Percentiles rank a stretch among this genome's conserved stretches.
Conservation (phyloP, 2,329 filamentous ascomycete genomes). For the Sporothrix globosa region DNA sequence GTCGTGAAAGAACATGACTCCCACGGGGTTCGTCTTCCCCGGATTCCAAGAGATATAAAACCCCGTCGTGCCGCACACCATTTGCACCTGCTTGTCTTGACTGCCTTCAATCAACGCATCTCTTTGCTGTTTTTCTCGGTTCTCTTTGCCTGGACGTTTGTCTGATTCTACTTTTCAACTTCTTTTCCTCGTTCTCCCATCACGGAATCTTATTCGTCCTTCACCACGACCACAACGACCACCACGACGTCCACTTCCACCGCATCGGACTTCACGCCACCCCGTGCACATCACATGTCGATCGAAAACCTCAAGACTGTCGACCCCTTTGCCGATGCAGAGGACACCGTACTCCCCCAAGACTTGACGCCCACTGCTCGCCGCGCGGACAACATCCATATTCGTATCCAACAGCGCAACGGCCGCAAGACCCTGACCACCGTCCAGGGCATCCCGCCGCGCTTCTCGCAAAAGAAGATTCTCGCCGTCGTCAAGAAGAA, state of each 20-base stretch:
- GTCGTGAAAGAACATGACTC: background rate
- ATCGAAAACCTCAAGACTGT: constrained; percentile 98
- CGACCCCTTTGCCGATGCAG: constrained; percentile 99
- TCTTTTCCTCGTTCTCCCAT: background rate
- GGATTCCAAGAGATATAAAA: constrained; percentile 18
- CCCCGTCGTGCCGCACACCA: background rate
- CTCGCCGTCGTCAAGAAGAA: constrained; percentile 99
- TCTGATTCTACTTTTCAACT: no score
- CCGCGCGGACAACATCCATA: constrained; percentile 97
- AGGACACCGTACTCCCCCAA: constrained; percentile 68
- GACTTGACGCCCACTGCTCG: constrained; percentile 74
- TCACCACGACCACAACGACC: background rate
- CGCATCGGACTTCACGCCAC: background rate
- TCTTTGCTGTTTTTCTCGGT: background rate
- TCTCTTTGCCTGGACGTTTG: background rate
- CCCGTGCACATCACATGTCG: constrained; percentile 62
- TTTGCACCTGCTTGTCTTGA: background rate
- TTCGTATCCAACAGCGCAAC: constrained; percentile 99
- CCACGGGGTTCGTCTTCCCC: background rate
- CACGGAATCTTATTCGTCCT: background rate
- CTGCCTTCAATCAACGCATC: background rate
- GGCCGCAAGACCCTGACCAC: constrained; percentile 99
- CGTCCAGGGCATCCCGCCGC: constrained; percentile 96
- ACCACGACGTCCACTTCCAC: constrained; percentile 7
- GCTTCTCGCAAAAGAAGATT: constrained; percentile 99